These are phyloP conservation scores for Colletotrichum liriopes DNA, from an alignment of 2,329 filamentous ascomycete genomes.

Conservation along the genomic window DNA sequence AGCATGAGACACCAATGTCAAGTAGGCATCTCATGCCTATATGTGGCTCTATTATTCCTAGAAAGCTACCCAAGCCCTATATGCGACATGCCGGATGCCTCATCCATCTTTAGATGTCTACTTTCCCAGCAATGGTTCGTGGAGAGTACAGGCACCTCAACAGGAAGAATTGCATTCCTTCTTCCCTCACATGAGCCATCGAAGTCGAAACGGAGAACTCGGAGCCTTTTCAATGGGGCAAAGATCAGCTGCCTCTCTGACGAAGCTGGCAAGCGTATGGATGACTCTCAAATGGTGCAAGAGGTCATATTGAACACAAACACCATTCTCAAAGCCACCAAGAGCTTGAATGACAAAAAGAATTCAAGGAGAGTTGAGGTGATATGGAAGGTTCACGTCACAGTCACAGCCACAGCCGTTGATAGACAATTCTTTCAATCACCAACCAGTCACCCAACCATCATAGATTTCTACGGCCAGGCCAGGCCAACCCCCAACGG, in stretches of 20 bases:
- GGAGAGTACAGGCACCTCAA: conserved; percentile 3
- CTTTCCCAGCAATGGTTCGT: not conserved
- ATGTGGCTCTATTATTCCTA: no score
- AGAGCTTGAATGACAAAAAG: no score
- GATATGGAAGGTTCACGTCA: not conserved
- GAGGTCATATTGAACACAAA: not conserved
- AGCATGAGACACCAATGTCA: not conserved
- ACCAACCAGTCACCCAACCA: not conserved
- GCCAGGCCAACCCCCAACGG: not conserved
- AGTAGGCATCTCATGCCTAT: not conserved
- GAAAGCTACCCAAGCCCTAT: not conserved
- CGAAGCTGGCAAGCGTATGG: not conserved
- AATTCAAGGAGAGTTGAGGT: not conserved
- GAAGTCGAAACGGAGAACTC: not conserved
- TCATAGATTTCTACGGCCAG: no score
- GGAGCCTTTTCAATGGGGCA: not conserved
- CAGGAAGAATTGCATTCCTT: not conserved
- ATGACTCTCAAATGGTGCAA: not conserved
- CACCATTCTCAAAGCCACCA: not conserved
- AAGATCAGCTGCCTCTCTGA: not conserved
- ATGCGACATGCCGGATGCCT: not conserved
- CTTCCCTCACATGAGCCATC: not conserved
- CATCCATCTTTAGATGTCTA: not conserved
- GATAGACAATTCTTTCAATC: not conserved
- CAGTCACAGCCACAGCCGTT: not conserved